phyloP scores from a whole-genome alignment of 164 flowering plant genomes.

The Stephania yunnanensis region DNA sequence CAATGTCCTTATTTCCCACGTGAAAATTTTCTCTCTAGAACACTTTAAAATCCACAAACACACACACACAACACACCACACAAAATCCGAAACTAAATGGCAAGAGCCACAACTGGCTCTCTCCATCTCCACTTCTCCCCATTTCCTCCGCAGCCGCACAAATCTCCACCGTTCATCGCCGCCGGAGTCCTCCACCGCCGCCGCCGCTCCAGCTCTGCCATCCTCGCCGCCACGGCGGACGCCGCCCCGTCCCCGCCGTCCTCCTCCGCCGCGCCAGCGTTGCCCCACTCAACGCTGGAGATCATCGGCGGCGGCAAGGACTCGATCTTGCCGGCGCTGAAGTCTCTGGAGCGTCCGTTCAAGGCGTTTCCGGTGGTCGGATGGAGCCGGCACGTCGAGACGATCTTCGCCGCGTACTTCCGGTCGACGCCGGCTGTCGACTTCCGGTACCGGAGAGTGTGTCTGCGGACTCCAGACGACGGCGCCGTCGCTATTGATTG shows the following conservation, averaged over 20 bases:
- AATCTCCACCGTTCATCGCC: background rate
- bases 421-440: constrained; percentile 61
- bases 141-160: background rate
- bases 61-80: background rate
- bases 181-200: background rate
- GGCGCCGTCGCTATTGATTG: constrained; percentile 87
- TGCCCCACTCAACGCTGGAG: constrained; percentile 41
- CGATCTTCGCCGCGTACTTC: constrained; percentile 75
- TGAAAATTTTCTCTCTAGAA: too few relatives aligned
- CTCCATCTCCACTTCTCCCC: background rate
- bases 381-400: constrained; percentile 78
- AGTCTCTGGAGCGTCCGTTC: constrained; percentile 46
- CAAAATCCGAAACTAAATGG: background rate
- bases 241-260: constrained; percentile 14
- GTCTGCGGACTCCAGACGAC: constrained; percentile 58
- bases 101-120: constrained; percentile 3
- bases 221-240: background rate
- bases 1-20: too few relatives aligned
- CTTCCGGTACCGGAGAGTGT: constrained; percentile 68
- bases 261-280: background rate
- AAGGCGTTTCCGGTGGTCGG: constrained; percentile 54
- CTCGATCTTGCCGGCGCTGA: constrained; percentile 35
- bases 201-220: background rate
- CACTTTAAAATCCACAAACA: background rate
- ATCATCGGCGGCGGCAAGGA: constrained; percentile 53